Evolutionary conservation across 2,329 filamentous ascomycete genomes (phyloP).

Genomic region (Thielaviopsis populi): DNA sequence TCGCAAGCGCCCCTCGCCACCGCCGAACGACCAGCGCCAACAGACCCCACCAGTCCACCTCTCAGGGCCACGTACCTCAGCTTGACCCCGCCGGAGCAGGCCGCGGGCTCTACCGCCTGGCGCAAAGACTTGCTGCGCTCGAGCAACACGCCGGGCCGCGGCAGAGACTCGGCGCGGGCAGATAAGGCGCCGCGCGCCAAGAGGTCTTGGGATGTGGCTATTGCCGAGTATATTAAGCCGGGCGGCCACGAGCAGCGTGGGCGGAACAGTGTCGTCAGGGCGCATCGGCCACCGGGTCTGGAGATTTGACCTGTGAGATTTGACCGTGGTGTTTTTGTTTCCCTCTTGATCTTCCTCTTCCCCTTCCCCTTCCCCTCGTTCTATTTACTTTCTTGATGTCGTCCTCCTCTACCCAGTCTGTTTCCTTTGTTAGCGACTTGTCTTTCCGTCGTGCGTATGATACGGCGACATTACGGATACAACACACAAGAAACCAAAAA

Average conservation of each 20-base stretch:
- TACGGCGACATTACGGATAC: neutral
- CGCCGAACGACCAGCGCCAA: neutral
- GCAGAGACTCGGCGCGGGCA: too few species aligned
- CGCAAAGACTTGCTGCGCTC: neutral
- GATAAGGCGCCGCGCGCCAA: neutral
- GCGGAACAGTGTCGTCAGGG: neutral
- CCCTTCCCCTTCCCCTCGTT: neutral
- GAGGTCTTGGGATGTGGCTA: neutral
- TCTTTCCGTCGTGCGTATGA: neutral
- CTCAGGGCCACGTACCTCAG: too few species aligned
- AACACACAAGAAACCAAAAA: neutral
- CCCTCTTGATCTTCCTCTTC: neutral
- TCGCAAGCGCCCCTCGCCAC: neutral
- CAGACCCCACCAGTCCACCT: neutral
- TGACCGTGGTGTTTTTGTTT: too few species aligned
- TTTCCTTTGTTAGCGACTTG: neutral
- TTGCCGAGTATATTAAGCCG: constrained; percentile 8
- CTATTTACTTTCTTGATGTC: neutral
- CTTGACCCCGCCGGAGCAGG: too few species aligned
- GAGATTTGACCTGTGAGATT: neutral
- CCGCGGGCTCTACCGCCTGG: too few species aligned
- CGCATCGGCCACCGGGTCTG: neutral
- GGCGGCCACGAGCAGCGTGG: neutral
- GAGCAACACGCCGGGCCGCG: neutral
- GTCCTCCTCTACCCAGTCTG: neutral